A percentile compares a stretch with the other conserved stretches of the same genome.
phyloP scores from a whole-genome alignment of 208 protist species.

The Blastocrithidia nonstop region DNA sequence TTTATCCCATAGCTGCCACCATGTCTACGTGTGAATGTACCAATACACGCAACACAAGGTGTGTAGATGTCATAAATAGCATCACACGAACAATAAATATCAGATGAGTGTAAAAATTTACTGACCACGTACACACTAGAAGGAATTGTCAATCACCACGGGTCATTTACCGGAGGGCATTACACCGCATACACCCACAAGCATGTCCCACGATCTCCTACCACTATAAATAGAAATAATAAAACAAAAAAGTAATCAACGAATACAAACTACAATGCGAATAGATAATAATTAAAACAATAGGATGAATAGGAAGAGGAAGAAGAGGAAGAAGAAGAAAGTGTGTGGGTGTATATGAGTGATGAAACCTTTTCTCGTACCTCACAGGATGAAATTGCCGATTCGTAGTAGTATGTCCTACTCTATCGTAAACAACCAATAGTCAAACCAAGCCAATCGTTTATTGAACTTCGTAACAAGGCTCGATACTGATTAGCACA shows the following conservation, averaged over 20 bases:
- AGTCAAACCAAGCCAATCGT: constrained; percentile 8
- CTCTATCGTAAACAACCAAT: constrained; percentile 73
- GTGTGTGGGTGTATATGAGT: constrained; percentile 62
- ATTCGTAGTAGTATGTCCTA: constrained; percentile 76
- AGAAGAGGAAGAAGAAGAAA: constrained; percentile 4
- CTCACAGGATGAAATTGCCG: constrained; percentile 19
- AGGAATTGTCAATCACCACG: constrained; percentile 72
- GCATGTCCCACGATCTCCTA: constrained; percentile 6
- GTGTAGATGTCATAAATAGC: not conserved
- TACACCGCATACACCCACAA: constrained; percentile 75
- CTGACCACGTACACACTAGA: constrained; percentile 67
- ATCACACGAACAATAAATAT: not conserved
- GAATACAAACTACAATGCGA: no score
- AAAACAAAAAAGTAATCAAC: no score
- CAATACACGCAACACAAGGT: not conserved
- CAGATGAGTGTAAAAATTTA: constrained; percentile 8
- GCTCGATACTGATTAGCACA: constrained; percentile 39
- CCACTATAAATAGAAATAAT: no score
- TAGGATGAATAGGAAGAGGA: not conserved
- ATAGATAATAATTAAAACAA: not conserved
- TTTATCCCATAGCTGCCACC: constrained; percentile 9
- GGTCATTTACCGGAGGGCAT: constrained; percentile 66
- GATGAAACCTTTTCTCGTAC: constrained; percentile 38
- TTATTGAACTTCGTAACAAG: constrained; percentile 24
- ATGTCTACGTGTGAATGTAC: constrained; percentile 1